phyloP scores from a whole-genome alignment of 2,329 filamentous ascomycete genomes.

The Neofusicoccum sp. region DNA sequence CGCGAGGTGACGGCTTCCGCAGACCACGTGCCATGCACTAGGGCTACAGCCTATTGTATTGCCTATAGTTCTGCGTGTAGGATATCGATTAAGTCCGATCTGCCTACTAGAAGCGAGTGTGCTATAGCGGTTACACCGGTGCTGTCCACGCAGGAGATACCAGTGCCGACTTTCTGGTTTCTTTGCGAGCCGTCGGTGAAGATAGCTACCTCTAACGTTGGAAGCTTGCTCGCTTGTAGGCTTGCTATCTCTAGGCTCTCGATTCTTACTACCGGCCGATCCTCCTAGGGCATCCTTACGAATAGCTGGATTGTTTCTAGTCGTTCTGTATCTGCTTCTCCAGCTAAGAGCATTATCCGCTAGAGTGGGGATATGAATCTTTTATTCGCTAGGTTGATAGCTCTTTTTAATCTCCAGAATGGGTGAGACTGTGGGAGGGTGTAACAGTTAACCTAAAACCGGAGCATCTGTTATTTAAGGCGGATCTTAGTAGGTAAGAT shows the following conservation, averaged over 20 bases:
- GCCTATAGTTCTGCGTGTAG: background rate
- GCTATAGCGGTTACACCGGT: background rate
- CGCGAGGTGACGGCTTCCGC: too few relatives aligned
- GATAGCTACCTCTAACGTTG: background rate
- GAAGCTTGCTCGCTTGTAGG: background rate
- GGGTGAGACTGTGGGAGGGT: background rate
- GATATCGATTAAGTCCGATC: background rate
- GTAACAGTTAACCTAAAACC: constrained; percentile 3
- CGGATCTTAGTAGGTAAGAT: background rate
- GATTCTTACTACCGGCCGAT: background rate
- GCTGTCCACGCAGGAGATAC: background rate
- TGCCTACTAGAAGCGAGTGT: background rate
- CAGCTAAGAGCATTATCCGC: background rate
- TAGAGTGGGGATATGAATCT: constrained; percentile 11
- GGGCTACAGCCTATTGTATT: background rate
- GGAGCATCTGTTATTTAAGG: background rate
- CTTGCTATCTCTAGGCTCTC: background rate
- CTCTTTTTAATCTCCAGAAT: background rate
- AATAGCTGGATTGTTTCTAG: background rate
- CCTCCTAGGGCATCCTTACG: background rate
- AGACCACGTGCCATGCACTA: too few relatives aligned
- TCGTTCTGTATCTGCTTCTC: background rate
- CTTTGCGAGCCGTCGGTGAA: background rate
- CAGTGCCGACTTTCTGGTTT: background rate
- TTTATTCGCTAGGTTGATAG: background rate